Evolutionary conservation across 768 basidiomycete species (phyloP), one percentile per base, ranked within the genome.

Genomic region (Termitomyces sp.): DNA sequence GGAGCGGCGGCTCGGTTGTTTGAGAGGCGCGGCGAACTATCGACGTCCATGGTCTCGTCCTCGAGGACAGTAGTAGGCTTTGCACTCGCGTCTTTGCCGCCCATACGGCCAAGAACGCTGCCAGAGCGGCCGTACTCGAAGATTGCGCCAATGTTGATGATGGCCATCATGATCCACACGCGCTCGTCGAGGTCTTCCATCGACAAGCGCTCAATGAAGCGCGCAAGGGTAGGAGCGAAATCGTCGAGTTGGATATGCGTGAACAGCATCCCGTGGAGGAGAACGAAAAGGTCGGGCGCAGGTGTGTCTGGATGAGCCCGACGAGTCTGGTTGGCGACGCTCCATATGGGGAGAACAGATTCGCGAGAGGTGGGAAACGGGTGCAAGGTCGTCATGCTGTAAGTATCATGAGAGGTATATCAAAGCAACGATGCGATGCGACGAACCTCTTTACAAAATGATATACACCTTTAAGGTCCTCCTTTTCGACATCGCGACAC

Each of bases 91-190:
- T 81, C 80, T 69, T 82, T 86, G 30, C 80, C 84, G 14, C 88
- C 82, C 3, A 83, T 76, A 61, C 81, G 86, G 55, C 85, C 81
- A 50, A 98, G 72, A 5, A 92, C 74, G 3, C 93, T 87, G 5
- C 79, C 81, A 3, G 86, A 79, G 30, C 85, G 80, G 36, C 97
- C 96, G 65, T 95, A 98, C 71, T 98, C 95, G 66, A 98, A 76
- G 9, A 97, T 72, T 0, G 90, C 83, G 4, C 84, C 79, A 35
- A 98, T 79, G 70, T 96, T 96, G 64, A 93, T 78, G 49, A 89
- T 76, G 0, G 85, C 96, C 93, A 98, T 96, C 89, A 95, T 94
- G 65, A 93, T 88, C 97, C 97, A 99, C 58, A 96, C 93, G 32
- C 87, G 85, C 68, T 87, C 89, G 63, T 90, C 84, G 0, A 85